These are phyloP conservation scores for Cardamine occulta DNA, from an alignment of 345 rosid genomes.

Conservation along the genomic window DNA sequence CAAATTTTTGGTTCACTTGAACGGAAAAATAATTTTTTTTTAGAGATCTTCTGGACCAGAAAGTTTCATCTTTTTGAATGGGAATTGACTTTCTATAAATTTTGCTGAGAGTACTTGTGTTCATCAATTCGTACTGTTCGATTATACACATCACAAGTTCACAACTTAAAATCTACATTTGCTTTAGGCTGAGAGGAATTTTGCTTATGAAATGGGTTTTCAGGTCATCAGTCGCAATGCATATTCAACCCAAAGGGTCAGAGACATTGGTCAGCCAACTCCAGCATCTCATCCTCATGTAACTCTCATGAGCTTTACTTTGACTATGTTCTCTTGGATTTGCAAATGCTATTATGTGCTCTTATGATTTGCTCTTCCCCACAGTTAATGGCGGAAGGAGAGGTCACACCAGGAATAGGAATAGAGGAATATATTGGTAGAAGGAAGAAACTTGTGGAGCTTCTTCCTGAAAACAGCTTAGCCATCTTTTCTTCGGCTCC, in stretches of 20 bases:
- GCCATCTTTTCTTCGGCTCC: constrained; percentile 89
- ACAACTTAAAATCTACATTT: neutral
- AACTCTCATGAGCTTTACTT: neutral
- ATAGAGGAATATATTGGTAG: constrained; percentile 75
- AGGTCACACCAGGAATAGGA: constrained; percentile 83
- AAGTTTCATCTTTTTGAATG: constrained; percentile 12
- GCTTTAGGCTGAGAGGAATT: constrained; percentile 7
- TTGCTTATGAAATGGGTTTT: constrained; percentile 31
- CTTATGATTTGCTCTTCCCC: constrained; percentile 32
- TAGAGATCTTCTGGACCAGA: constrained; percentile 7
- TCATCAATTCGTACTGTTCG: neutral
- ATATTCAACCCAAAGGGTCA: constrained; percentile 57
- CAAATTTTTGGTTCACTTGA: neutral
- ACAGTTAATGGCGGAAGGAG: constrained; percentile 85
- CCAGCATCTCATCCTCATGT: constrained; percentile 92
- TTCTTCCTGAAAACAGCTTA: constrained; percentile 77
- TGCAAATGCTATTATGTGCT: constrained; percentile 9
- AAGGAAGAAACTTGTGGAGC: constrained; percentile 69
- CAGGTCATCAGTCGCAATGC: constrained; percentile 51
- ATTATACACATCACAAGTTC: neutral
- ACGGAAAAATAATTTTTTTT: neutral
- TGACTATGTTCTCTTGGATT: neutral
- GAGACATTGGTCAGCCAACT: constrained; percentile 89
- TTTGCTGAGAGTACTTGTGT: neutral
- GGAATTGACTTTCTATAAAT: neutral